These are phyloP conservation scores for Talaromyces sp. DNA, from an alignment of 2,329 filamentous ascomycete species.

Conservation along the genomic window DNA sequence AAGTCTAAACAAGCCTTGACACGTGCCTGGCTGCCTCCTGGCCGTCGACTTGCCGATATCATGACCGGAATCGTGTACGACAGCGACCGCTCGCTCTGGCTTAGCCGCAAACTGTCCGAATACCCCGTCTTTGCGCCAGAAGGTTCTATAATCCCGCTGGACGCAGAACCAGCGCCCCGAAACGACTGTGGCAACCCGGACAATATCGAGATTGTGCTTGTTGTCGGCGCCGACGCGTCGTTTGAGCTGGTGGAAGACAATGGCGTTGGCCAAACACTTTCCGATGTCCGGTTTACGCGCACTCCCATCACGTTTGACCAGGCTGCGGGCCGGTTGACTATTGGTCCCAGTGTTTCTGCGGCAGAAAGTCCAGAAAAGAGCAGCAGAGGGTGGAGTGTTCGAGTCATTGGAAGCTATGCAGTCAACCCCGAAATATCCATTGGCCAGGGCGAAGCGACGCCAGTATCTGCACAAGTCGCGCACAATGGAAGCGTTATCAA, in stretches of 20 bases:
- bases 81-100: conserved; percentile 47
- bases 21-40: conserved; percentile 53
- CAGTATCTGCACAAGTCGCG: neutral
- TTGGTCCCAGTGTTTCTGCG: neutral
- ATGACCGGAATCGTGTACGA: conserved; percentile 56
- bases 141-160: conserved; percentile 56
- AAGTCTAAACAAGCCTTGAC: conserved; percentile 45
- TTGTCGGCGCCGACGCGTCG: conserved; percentile 39
- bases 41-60: conserved; percentile 50
- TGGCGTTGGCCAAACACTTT: neutral
- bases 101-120: conserved; percentile 47
- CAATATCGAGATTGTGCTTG: conserved; percentile 22
- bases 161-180: conserved; percentile 27
- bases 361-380: neutral
- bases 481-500: conserved; percentile 8
- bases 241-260: conserved; percentile 11
- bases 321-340: neutral
- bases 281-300: neutral
- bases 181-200: conserved; percentile 18
- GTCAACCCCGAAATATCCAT: neutral
- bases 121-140: conserved; percentile 52
- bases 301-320: conserved; percentile 5
- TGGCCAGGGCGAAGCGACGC: neutral
- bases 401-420: conserved; percentile 1
- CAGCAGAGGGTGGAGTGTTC: conserved; percentile 4